phyloP scores from a whole-genome alignment of 495 filamentous ascomycete species.

The Amphirosellinia nigrospora region DNA sequence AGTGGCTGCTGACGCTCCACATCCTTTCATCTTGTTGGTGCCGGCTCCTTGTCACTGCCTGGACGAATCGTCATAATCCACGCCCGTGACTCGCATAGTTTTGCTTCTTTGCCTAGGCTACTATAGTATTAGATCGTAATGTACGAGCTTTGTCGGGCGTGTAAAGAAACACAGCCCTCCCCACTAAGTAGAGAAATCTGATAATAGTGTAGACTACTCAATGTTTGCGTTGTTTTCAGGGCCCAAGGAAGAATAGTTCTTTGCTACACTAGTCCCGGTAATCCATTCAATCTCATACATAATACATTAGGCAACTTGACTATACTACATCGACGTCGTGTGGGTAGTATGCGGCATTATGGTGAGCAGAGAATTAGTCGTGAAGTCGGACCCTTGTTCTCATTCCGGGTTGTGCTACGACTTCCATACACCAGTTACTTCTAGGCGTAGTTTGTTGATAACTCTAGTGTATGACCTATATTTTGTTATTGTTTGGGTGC shows the following conservation, averaged over 20 bases:
- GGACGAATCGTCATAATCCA: constrained; percentile 45
- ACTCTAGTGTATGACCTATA: background rate
- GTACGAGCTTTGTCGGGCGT: constrained; percentile 33
- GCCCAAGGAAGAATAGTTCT: background rate
- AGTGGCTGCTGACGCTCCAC: constrained; percentile 37
- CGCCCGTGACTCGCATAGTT: constrained; percentile 50
- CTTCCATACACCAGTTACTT: background rate
- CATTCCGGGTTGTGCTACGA: background rate
- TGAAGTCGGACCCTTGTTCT: background rate
- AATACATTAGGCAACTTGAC: background rate
- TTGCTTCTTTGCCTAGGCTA: constrained; percentile 29
- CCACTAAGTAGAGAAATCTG: background rate
- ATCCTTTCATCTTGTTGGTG: constrained; percentile 37
- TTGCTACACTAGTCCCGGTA: background rate
- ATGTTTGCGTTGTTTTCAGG: constrained; percentile 4
- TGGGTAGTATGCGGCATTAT: constrained; percentile 8
- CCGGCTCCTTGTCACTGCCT: constrained; percentile 32
- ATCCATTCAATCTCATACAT: background rate
- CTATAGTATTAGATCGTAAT: constrained; percentile 23
- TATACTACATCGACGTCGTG: background rate
- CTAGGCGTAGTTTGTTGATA: background rate
- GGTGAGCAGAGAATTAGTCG: background rate
- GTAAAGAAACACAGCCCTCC: constrained; percentile 11
- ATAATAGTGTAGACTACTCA: background rate
- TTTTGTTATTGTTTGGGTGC: background rate